These are phyloP conservation scores for Chalciporus pseudorubinellus DNA, from an alignment of 768 basidiomycete genomes.

Conservation along the genomic window DNA sequence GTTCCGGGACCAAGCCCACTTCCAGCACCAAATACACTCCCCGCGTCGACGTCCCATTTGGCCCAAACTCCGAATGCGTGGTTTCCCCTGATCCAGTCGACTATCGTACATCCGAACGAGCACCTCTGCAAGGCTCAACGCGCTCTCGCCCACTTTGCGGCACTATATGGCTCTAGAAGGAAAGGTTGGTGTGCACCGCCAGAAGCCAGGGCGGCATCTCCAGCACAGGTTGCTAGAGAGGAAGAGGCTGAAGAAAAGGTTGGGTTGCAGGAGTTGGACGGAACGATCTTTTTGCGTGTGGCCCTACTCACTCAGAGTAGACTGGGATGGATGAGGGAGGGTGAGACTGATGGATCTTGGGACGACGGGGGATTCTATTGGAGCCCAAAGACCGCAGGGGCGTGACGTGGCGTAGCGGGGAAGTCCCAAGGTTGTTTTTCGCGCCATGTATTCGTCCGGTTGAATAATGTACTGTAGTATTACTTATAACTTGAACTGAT, in stretches of 20 bases:
- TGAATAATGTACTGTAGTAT: no score
- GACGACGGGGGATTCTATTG: slow-evolving; percentile 19
- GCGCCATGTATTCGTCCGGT: no score
- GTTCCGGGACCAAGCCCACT: slow-evolving; percentile 18
- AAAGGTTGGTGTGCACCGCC: slow-evolving; percentile 23
- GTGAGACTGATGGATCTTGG: slow-evolving; percentile 27
- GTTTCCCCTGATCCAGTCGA: slow-evolving; percentile 52
- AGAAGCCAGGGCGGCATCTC: slow-evolving; percentile 13
- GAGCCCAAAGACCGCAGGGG: neutral
- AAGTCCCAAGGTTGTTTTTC: no score
- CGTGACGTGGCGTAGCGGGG: neutral
- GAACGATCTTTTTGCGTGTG: slow-evolving; percentile 59
- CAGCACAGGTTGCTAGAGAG: slow-evolving; percentile 18
- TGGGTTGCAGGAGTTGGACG: slow-evolving; percentile 42
- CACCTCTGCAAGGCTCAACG: slow-evolving; percentile 49
- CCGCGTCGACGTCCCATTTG: slow-evolving; percentile 32
- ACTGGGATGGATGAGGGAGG: slow-evolving; percentile 42
- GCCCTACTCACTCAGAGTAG: slow-evolving; percentile 50
- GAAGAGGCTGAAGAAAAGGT: slow-evolving; percentile 27
- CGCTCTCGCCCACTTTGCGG: slow-evolving; percentile 44
- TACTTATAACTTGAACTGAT: no score
- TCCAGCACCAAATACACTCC: slow-evolving; percentile 29
- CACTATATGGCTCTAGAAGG: slow-evolving; percentile 41
- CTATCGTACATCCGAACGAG: slow-evolving; percentile 57
- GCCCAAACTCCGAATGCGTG: slow-evolving; percentile 51